A percentile compares a stretch with the other conserved stretches of the same genome.
phyloP scores from a whole-genome alignment of 768 basidiomycete species.

The Sistotremastrum niveocremeum region DNA sequence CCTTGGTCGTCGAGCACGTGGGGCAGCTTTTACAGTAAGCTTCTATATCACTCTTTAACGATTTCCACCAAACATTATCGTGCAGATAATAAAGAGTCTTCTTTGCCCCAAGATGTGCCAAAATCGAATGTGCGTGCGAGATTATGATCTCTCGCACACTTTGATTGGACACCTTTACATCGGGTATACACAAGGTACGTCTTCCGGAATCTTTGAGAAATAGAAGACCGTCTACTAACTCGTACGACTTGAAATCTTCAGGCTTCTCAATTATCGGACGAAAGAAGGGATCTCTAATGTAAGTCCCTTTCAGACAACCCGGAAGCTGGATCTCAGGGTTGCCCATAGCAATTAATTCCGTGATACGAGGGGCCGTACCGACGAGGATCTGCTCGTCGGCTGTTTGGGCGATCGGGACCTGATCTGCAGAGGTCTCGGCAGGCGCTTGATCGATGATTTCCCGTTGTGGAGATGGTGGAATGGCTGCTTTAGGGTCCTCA shows the following conservation, averaged over 20 bases:
- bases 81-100: conserved; percentile 14
- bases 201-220: conserved; percentile 1
- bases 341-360: neutral
- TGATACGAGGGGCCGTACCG: neutral
- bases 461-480: too few species aligned
- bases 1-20: conserved; percentile 11
- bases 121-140: conserved; percentile 14
- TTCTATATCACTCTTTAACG: conserved; percentile 15
- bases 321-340: neutral
- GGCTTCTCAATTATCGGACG: neutral
- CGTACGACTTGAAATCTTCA: conserved; percentile 3
- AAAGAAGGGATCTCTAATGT: conserved; percentile 1
- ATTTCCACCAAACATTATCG: conserved; percentile 28
- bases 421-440: too few species aligned
- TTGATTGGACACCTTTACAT: neutral
- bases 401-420: too few species aligned
- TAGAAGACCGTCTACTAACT: neutral
- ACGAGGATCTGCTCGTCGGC: too few species aligned
- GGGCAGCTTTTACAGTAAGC: conserved; percentile 15
- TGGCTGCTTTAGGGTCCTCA: neutral
- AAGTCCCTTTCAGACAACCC: conserved; percentile 3
- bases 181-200: conserved; percentile 2
- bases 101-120: conserved; percentile 13
- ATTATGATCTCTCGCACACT: conserved; percentile 12
- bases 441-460: too few species aligned